Base-by-base conservation (phyloP, 331 rosid genomes). In the Dryas integrifolia region DNA sequence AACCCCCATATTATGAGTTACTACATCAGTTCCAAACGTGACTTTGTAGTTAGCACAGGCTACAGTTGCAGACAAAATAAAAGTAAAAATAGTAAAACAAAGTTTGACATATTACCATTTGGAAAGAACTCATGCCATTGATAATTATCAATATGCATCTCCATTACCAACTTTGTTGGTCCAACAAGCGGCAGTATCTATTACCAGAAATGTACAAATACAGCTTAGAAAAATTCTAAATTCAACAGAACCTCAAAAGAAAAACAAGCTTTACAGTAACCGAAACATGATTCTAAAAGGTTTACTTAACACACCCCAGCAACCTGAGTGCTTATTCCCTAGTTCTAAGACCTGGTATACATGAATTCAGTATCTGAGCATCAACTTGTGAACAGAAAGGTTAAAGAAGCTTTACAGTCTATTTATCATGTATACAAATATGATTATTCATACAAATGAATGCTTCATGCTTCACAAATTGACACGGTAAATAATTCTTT, bases 81-180 rank as follows among this genome's bases (percentile, higher is more conserved):
- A 65, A 66, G 73, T 38, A 66, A 69, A 79, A 74, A 67, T 43
- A 10, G 57, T 53, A 75, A 67, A 60, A 63, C 67, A 65, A 48
- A 68, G 38, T 66, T 56, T 67, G 65, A 76, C 58, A 79, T 56
- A 51, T 80, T 85, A 94, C 98, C 97, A 76, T 86, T 74, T 21
- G 97, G 96, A 86, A 94, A 94, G 92, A 94, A 87, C 82, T 94
- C 96, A 67, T 89, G 96, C 98, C 98, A 94, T 79, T 94, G 88
- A 79, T 89, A 89, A 85, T 88, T 91, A 67, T 77, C 84, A 18
- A 94, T 80, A 24, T 76, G 73, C 86, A 94, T 89, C 70, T 71
- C 53, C 97, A 91, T 88, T 80, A 94, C 89, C 78, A 85, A 5
- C 74, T 91, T 94, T 67, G 98, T 94, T 35, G 97, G 98, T 65